These are phyloP conservation scores for Dactylellina leptospora DNA, from an alignment of 2,329 filamentous ascomycete species.

Conservation along the genomic window DNA sequence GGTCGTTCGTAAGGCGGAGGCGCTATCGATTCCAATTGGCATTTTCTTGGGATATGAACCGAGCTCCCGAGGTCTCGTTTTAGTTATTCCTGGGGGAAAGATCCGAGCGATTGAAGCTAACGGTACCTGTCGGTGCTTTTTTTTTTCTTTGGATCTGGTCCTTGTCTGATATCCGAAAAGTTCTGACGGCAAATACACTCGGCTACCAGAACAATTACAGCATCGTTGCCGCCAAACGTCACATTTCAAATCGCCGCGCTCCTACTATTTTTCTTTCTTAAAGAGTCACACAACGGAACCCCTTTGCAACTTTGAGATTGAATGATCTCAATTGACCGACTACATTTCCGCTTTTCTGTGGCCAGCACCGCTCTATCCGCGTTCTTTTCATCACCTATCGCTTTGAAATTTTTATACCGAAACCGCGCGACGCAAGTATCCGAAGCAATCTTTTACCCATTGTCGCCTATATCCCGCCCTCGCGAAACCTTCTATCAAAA, in stretches of 20 bases:
- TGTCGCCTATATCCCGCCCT: not conserved
- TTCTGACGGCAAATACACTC: constrained; percentile 43
- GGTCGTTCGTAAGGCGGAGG: too few species aligned
- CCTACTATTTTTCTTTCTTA: not conserved
- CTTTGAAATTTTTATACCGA: constrained; percentile 1
- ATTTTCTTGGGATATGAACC: too few species aligned
- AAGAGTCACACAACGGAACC: not conserved
- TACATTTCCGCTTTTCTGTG: too few species aligned
- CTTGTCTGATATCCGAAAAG: constrained; percentile 27
- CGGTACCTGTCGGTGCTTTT: not conserved
- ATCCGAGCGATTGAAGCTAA: constrained; percentile 13
- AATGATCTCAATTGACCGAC: too few species aligned
- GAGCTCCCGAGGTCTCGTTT: constrained; percentile 19
- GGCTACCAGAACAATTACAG: constrained; percentile 32
- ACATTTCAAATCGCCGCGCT: constrained; percentile 1
- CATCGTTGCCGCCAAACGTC: constrained; percentile 41
- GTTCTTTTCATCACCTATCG: not conserved
- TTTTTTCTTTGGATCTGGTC: too few species aligned
- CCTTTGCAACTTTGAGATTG: too few species aligned
- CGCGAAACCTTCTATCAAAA: not conserved
- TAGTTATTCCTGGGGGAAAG: constrained; percentile 12
- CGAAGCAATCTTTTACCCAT: not conserved
- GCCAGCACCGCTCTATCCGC: too few species aligned
- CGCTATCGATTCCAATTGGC: too few species aligned
- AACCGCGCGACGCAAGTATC: too few species aligned